A percentile compares a stretch with the other conserved stretches of the same genome.
Evolutionary conservation across 345 rosid genomes (phyloP).

Genomic region (Alliaria petiolata): DNA sequence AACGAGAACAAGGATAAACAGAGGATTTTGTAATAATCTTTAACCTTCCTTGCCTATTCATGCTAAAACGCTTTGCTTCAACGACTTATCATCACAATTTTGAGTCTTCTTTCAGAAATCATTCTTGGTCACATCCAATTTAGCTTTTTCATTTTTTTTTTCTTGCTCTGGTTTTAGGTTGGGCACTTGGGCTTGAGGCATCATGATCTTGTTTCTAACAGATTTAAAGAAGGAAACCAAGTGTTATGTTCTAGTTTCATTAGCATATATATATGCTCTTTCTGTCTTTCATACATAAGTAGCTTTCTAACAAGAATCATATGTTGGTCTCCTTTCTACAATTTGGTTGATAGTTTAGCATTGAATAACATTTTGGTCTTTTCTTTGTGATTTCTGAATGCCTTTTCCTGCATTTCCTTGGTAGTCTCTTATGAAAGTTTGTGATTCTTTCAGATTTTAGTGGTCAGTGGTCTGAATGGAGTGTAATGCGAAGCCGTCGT

Average conservation of each 20-base stretch:
- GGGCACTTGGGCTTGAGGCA: no score
- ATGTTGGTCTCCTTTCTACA: not conserved
- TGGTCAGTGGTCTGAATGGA: slow-evolving; percentile 54
- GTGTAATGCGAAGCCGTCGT: slow-evolving; percentile 66
- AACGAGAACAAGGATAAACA: not conserved
- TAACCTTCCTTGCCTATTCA: not conserved
- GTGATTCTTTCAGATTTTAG: slow-evolving; percentile 14
- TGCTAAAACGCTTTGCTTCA: not conserved
- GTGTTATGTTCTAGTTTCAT: not conserved
- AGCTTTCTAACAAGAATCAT: not conserved
- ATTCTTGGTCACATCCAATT: not conserved
- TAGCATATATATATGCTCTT: not conserved
- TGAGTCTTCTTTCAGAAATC: not conserved
- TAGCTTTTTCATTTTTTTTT: not conserved
- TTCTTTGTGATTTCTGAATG: no score
- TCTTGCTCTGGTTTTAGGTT: not conserved
- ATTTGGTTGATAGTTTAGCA: not conserved
- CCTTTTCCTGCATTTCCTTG: not conserved
- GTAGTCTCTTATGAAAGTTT: not conserved
- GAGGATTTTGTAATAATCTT: not conserved
- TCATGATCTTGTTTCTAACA: slow-evolving; percentile 1
- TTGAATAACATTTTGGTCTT: no score
- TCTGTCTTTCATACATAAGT: not conserved
- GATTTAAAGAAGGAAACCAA: not conserved
- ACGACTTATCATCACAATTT: not conserved